Percentiles rank a stretch among this genome's conserved stretches.
These are phyloP conservation scores for Ceratocystis cacaofunesta DNA, from an alignment of 2,329 filamentous ascomycete genomes.

Conservation along the genomic window DNA sequence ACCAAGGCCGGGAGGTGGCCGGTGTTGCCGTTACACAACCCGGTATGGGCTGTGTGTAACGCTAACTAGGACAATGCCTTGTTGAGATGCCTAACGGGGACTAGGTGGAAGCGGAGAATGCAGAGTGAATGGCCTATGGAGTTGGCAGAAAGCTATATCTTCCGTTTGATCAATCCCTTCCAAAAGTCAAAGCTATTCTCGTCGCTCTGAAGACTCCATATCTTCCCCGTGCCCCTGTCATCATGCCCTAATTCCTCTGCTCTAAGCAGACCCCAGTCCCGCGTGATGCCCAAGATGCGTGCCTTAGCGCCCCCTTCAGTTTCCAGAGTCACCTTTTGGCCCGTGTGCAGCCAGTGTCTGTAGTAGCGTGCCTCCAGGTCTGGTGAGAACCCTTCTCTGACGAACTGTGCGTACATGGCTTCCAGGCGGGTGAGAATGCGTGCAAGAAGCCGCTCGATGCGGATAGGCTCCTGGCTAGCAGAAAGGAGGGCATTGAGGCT, in stretches of 20 bases:
- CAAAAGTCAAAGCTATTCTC: constrained; percentile 99
- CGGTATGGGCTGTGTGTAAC: too few relatives aligned
- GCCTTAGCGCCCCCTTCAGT: constrained; percentile 61
- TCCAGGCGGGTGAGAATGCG: constrained; percentile 68
- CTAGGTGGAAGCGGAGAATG: too few relatives aligned
- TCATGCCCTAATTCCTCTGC: constrained; percentile 68
- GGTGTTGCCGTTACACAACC: too few relatives aligned
- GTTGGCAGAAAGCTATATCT: constrained; percentile 35
- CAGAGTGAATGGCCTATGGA: too few relatives aligned
- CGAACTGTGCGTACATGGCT: constrained; percentile 59
- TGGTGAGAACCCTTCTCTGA: constrained; percentile 56
- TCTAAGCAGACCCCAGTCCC: constrained; percentile 76
- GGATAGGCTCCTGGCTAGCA: constrained; percentile 37
- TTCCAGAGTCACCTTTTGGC: constrained; percentile 59
- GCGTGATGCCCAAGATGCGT: constrained; percentile 70
- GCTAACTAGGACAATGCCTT: too few relatives aligned
- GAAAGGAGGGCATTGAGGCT: constrained; percentile 61
- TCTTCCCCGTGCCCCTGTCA: constrained; percentile 58
- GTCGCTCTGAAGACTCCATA: constrained; percentile 81
- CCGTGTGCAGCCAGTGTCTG: constrained; percentile 68
- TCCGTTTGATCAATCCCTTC: constrained; percentile 69
- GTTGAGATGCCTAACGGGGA: too few relatives aligned
- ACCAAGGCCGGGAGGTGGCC: too few relatives aligned
- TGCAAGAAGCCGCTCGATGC: constrained; percentile 67
- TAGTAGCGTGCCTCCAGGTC: constrained; percentile 68